phyloP scores from a whole-genome alignment of 805 yeast species.

The Schwanniomyces polymorphus region DNA sequence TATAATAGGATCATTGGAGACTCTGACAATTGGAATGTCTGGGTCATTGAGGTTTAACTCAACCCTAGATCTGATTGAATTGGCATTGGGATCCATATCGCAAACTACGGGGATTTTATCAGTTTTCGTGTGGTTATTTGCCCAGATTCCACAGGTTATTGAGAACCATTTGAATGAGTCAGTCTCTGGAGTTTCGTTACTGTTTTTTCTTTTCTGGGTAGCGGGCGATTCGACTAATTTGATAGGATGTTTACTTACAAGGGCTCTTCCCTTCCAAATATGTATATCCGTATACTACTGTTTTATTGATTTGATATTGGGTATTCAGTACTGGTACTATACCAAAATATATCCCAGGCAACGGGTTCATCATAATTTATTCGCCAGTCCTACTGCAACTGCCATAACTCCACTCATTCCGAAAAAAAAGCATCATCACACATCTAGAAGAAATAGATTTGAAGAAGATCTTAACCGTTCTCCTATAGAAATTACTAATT shows the following conservation, averaged over 20 bases:
- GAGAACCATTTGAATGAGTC: slow-evolving; percentile 48
- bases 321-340: slow-evolving; percentile 74
- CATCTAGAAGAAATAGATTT: slow-evolving; percentile 20
- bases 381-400: slow-evolving; percentile 38
- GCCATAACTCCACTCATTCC: slow-evolving; percentile 20
- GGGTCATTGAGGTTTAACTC: background rate
- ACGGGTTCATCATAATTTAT: slow-evolving; percentile 38
- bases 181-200: slow-evolving; percentile 33
- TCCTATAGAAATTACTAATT: slow-evolving; percentile 9
- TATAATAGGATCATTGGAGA: background rate
- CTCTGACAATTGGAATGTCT: background rate
- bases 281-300: slow-evolving; percentile 73
- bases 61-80: background rate
- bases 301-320: slow-evolving; percentile 64
- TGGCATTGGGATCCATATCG: slow-evolving; percentile 5
- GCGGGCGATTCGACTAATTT: slow-evolving; percentile 48
- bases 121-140: slow-evolving; percentile 63
- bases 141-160: slow-evolving; percentile 69
- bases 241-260: slow-evolving; percentile 72
- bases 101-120: slow-evolving; percentile 27
- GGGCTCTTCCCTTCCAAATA: slow-evolving; percentile 80
- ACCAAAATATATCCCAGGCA: slow-evolving; percentile 40
- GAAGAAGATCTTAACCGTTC: slow-evolving; percentile 9
- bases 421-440: slow-evolving; percentile 5
- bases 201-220: slow-evolving; percentile 35